A percentile compares a stretch with the other conserved stretches of the same genome.
Evolutionary conservation across 768 basidiomycete genomes (phyloP).

Genomic region (Tephrocybe rancida): DNA sequence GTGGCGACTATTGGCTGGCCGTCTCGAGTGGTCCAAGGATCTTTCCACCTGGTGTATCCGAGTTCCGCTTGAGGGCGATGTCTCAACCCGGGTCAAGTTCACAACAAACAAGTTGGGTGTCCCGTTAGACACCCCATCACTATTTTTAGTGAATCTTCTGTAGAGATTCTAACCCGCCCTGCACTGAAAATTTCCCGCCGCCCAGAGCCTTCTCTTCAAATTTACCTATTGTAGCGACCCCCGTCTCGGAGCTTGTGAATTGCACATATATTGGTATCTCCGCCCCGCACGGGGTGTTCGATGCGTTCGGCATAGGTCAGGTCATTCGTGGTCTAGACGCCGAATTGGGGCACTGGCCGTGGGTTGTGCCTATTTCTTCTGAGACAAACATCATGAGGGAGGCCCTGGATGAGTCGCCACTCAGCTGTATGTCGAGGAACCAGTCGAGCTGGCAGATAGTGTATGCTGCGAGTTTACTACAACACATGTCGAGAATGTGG

Average conservation of each 20-base stretch:
- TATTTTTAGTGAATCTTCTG: background rate
- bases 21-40: constrained; percentile 6
- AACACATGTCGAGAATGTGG: background rate
- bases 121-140: constrained; percentile 4
- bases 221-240: constrained; percentile 5
- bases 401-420: constrained; percentile 1
- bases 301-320: constrained; percentile 8
- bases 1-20: constrained; percentile 13
- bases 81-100: constrained; percentile 1
- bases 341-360: background rate
- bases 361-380: background rate
- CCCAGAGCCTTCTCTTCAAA: background rate
- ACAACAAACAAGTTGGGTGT: background rate
- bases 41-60: constrained; percentile 6
- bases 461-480: background rate
- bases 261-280: constrained; percentile 6
- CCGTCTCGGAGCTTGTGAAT: constrained; percentile 2
- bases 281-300: constrained; percentile 8
- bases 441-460: background rate
- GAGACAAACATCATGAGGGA: constrained; percentile 2
- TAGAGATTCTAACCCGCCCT: background rate
- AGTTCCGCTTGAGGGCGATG: background rate
- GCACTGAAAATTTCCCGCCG: constrained; percentile 6
- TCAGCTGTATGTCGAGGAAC: background rate
- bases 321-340: background rate